phyloP scores from a whole-genome alignment of 148 eudicot species.

The Euryodendron excelsum region DNA sequence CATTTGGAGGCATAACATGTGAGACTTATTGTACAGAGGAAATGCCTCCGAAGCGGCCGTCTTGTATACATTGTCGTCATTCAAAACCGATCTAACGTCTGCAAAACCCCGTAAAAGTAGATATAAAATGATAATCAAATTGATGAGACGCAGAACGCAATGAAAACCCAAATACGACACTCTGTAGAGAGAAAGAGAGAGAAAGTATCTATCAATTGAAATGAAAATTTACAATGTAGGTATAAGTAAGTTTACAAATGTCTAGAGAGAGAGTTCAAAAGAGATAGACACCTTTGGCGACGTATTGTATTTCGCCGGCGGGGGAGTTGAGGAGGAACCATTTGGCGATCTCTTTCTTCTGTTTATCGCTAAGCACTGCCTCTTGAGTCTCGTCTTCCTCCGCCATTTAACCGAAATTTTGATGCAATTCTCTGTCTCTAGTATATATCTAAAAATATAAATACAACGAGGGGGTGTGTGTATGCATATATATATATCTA shows the following conservation, averaged over 20 bases:
- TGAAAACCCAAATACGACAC: not conserved
- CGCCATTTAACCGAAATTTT: conserved; percentile 25
- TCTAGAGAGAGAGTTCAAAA: not conserved
- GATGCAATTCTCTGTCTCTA: not conserved
- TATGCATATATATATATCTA: too few relatives aligned
- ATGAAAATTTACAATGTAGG: not conserved
- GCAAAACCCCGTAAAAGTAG: conserved; percentile 13
- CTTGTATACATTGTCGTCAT: conserved; percentile 63
- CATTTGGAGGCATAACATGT: conserved; percentile 70
- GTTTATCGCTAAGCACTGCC: conserved; percentile 44
- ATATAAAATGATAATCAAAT: not conserved
- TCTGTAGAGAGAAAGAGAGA: too few relatives aligned
- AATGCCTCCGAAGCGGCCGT: conserved; percentile 76
- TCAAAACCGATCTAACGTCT: conserved; percentile 78
- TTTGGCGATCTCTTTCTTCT: conserved; percentile 84
- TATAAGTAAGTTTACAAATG: not conserved
- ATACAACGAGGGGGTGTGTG: too few relatives aligned
- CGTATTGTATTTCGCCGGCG: conserved; percentile 90
- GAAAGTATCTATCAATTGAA: not conserved
- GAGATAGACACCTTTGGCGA: conserved; percentile 64
- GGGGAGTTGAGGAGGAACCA: conserved; percentile 97
- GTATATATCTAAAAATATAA: too few relatives aligned
- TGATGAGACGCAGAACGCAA: not conserved
- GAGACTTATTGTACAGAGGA: conserved; percentile 79
- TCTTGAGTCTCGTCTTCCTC: conserved; percentile 51